These are phyloP conservation scores for Cocos nucifera DNA, from an alignment of 176 grass and related monocot genomes.

Conservation along the genomic window DNA sequence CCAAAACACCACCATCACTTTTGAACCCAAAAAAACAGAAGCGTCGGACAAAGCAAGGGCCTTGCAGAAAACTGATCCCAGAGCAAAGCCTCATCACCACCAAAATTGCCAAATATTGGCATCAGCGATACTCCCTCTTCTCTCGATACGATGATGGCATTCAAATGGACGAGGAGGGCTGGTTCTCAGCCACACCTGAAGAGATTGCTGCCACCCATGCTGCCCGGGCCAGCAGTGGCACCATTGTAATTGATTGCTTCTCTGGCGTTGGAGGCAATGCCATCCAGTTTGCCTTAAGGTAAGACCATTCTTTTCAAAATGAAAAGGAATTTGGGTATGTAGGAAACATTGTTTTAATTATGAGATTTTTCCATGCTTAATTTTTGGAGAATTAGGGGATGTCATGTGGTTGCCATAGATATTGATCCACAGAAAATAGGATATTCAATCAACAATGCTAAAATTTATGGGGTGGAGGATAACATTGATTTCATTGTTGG, in stretches of 20 bases:
- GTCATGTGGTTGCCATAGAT: slow-evolving; percentile 51
- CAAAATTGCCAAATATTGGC: slow-evolving; percentile 46
- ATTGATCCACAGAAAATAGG: slow-evolving; percentile 49
- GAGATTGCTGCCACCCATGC: slow-evolving; percentile 48
- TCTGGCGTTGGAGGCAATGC: slow-evolving; percentile 56
- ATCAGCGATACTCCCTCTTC: slow-evolving; percentile 45
- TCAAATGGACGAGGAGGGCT: slow-evolving; percentile 61
- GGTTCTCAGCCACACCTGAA: slow-evolving; percentile 67
- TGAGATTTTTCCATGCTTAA: neutral
- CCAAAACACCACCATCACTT: too few relatives aligned
- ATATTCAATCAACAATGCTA: slow-evolving; percentile 43
- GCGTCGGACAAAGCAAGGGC: too few relatives aligned
- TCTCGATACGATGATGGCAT: slow-evolving; percentile 56
- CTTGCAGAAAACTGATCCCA: too few relatives aligned
- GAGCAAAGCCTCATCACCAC: neutral
- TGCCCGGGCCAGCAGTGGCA: slow-evolving; percentile 15
- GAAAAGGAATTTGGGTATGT: neutral
- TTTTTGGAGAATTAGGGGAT: slow-evolving; percentile 25
- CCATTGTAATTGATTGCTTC: slow-evolving; percentile 52
- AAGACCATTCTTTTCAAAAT: neutral
- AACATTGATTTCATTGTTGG: slow-evolving; percentile 55
- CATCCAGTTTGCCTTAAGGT: slow-evolving; percentile 66
- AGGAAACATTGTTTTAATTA: too few relatives aligned
- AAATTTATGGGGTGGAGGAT: slow-evolving; percentile 56
- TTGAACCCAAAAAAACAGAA: too few relatives aligned